A percentile compares a stretch with the other conserved stretches of the same genome.
These are phyloP conservation scores for Aspergillus novoparasiticus DNA, from an alignment of 2,329 filamentous ascomycete species.

Conservation along the genomic window DNA sequence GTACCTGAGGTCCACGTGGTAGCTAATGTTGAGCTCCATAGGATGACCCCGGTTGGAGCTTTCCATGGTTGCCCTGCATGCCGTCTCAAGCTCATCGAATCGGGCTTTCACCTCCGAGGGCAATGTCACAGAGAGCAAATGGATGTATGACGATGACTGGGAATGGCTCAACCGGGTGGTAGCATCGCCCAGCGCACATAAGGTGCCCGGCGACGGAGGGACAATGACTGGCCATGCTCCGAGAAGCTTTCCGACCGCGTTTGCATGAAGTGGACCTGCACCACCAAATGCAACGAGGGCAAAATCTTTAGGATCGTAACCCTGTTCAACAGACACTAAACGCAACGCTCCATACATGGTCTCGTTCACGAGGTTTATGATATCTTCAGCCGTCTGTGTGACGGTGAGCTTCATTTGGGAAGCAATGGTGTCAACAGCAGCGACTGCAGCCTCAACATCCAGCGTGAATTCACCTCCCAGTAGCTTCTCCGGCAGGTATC, in stretches of 20 bases:
- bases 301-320: constrained; percentile 55
- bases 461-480: constrained; percentile 51
- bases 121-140: constrained; percentile 40
- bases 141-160: constrained; percentile 51
- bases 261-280: constrained; percentile 55
- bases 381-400: constrained; percentile 50
- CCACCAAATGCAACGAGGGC: constrained; percentile 56
- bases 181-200: constrained; percentile 55
- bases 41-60: constrained; percentile 24
- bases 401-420: constrained; percentile 49
- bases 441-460: constrained; percentile 45
- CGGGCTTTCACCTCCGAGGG: constrained; percentile 35
- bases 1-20: constrained; percentile 52
- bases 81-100: constrained; percentile 40
- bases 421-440: constrained; percentile 48
- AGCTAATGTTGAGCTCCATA: constrained; percentile 32
- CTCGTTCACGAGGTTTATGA: constrained; percentile 54
- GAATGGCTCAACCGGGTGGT: constrained; percentile 54
- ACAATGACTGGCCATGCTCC: constrained; percentile 57
- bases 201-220: constrained; percentile 52
- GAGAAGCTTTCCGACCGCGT: constrained; percentile 53
- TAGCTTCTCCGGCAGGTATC: constrained; percentile 51
- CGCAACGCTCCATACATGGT: constrained; percentile 56
- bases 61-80: constrained; percentile 43
- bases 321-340: constrained; percentile 55